These are phyloP conservation scores for Talaromyces pinophilus DNA, from an alignment of 2,329 filamentous ascomycete genomes.

Conservation along the genomic window DNA sequence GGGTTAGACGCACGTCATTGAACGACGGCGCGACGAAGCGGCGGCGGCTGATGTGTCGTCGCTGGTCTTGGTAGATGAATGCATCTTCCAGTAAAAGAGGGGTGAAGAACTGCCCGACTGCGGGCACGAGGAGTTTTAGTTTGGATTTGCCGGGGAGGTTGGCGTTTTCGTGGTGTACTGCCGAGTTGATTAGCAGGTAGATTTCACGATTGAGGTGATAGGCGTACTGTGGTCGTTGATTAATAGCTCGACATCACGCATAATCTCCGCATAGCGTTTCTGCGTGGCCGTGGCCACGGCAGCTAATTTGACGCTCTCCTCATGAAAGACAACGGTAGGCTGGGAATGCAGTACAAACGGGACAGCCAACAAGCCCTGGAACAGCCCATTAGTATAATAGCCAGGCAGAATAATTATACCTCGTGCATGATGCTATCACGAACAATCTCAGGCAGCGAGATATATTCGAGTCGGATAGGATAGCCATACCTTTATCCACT, in stretches of 20 bases:
- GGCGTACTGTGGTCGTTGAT: conserved; percentile 83
- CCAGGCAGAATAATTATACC: conserved; percentile 9
- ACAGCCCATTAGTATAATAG: not conserved
- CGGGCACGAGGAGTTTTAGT: conserved; percentile 85
- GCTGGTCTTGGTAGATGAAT: conserved; percentile 85
- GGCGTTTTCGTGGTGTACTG: conserved; percentile 67
- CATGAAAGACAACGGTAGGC: conserved; percentile 81
- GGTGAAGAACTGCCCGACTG: conserved; percentile 92
- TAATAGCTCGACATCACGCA: conserved; percentile 87
- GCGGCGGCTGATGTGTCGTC: conserved; percentile 82
- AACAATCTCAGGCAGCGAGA: conserved; percentile 15
- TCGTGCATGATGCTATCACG: not conserved
- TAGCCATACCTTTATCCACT: conserved; percentile 81
- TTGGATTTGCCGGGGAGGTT: conserved; percentile 75
- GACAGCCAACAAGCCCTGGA: conserved; percentile 74
- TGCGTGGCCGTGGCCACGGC: conserved; percentile 80
- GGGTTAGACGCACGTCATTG: conserved; percentile 88
- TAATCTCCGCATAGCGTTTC: conserved; percentile 88
- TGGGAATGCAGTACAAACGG: conserved; percentile 97
- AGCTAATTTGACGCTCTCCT: conserved; percentile 62
- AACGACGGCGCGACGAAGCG: conserved; percentile 95
- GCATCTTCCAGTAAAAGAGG: conserved; percentile 81
- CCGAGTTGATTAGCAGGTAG: not conserved
- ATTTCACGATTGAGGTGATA: too few species aligned
- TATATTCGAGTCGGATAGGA: conserved; percentile 7